Evolutionary conservation across 1,284 basidiomycete species (phyloP), one percentile per base, ranked within the genome.

Genomic region (Grifola frondosa): DNA sequence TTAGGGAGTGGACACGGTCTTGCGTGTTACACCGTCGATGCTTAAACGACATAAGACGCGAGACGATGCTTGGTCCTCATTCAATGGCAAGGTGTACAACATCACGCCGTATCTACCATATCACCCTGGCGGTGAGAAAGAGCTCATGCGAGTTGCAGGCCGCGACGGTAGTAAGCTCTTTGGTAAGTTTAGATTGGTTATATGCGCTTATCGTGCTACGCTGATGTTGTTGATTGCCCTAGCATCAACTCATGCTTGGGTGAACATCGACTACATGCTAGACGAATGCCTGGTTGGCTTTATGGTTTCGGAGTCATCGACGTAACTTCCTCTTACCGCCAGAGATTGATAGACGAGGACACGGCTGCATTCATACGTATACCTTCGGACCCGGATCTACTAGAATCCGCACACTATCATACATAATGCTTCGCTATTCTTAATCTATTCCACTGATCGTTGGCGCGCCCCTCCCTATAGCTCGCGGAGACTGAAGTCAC

Each of bases 21-120:
- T 82, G 59, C 81, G 92, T 23, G 81, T 99, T 42, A 86, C 92
- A 4, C 82, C 89, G 8, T 88, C 86, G 0, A 80, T 92, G 61
- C 74, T 99, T 40, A 91, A 91, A 59, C 68, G 77, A 60, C 96
- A 98, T 63, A 84, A 88, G 50, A 86, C 76, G 28, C 73, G 68
- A n/a, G 84, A 88, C 37, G 94, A 99, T 64, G 94, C 92, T 1
- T 99, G 96, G 96, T 83, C 92, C 6, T 86, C 83, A 0, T 87
- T 98, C 67, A 84, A 88, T 53, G 94, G 94, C 35, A 95, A 91
- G 62, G 94, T 99, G 17, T 99, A 99, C 71, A 97, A 99, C 64
- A 89, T 99, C 36, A 96, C 94, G 2, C 81, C 89, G 0, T 99
- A 98, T 65, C 66, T 97, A 6, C 74, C 84, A 1, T 99, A 88